phyloP scores from a whole-genome alignment of 768 basidiomycete species.

The Boletus eberwhitei region DNA sequence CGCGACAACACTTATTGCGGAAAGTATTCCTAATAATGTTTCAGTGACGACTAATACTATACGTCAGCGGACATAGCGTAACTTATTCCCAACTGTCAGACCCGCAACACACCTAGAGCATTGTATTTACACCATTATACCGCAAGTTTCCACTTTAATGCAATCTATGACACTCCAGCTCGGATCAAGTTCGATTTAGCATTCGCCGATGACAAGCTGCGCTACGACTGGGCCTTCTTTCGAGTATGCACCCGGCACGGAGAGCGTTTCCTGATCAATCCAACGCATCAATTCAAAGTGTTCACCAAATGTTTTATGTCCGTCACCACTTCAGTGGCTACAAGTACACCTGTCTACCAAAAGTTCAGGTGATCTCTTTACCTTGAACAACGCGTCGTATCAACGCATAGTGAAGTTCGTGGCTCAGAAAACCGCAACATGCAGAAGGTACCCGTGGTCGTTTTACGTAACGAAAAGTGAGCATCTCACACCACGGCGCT shows the following conservation, averaged over 20 bases:
- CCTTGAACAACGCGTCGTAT: not conserved
- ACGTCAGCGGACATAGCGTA: constrained; percentile 2
- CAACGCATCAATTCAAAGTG: not conserved
- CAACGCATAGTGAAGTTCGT: not conserved
- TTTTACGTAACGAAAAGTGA: too few species aligned
- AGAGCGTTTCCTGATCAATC: not conserved
- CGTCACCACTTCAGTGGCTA: too few species aligned
- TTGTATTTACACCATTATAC: constrained; percentile 20
- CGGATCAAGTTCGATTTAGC: not conserved
- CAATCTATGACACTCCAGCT: constrained; percentile 8
- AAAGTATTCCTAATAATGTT: constrained; percentile 5
- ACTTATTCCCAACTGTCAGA: constrained; percentile 17
- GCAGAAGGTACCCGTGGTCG: too few species aligned
- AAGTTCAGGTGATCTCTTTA: not conserved
- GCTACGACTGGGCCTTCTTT: not conserved
- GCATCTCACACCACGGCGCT: not conserved
- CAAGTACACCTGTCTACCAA: not conserved
- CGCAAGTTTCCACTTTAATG: constrained; percentile 10
- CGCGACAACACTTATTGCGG: constrained; percentile 1
- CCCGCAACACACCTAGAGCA: constrained; percentile 10
- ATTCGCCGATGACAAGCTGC: not conserved
- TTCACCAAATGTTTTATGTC: not conserved
- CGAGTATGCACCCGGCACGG: not conserved
- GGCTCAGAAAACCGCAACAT: not conserved
- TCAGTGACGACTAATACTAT: constrained; percentile 39